These are phyloP conservation scores for Dictyostelium intermedium DNA, from an alignment of 78 protist genomes.

Conservation along the genomic window DNA sequence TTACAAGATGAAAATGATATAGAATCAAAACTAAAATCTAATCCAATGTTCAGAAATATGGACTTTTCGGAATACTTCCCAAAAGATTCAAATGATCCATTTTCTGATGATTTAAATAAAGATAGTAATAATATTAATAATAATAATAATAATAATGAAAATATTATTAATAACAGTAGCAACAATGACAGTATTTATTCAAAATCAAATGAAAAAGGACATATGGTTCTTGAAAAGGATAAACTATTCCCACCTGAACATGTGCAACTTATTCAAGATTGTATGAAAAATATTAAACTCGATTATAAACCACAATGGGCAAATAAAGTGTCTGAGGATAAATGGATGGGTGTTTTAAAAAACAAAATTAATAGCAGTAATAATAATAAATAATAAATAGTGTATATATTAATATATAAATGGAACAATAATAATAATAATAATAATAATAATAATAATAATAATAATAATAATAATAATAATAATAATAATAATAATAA, in stretches of 20 bases:
- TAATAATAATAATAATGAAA: background rate
- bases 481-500: background rate
- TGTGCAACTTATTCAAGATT: conserved; percentile 28
- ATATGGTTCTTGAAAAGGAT: conserved; percentile 54
- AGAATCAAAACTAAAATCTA: background rate
- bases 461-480: no score
- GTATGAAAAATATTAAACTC: conserved; percentile 69
- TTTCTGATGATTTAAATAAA: background rate
- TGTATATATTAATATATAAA: background rate
- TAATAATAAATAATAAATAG: background rate
- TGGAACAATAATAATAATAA: no score
- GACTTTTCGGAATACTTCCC: conserved; percentile 16
- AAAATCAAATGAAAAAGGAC: conserved; percentile 61
- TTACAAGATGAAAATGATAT: conserved; percentile 8
- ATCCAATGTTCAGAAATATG: background rate
- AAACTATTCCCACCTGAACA: conserved; percentile 72
- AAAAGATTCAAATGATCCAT: conserved; percentile 24
- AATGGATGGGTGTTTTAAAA: conserved; percentile 30
- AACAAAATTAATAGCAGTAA: background rate
- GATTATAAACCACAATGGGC: conserved; percentile 48
- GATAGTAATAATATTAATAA: background rate
- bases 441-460: background rate
- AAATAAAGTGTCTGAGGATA: background rate
- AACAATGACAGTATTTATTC: conserved; percentile 12
- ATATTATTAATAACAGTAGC: background rate